phyloP scores from a whole-genome alignment of 768 basidiomycete species.

The Rossbeevera mucosa region DNA sequence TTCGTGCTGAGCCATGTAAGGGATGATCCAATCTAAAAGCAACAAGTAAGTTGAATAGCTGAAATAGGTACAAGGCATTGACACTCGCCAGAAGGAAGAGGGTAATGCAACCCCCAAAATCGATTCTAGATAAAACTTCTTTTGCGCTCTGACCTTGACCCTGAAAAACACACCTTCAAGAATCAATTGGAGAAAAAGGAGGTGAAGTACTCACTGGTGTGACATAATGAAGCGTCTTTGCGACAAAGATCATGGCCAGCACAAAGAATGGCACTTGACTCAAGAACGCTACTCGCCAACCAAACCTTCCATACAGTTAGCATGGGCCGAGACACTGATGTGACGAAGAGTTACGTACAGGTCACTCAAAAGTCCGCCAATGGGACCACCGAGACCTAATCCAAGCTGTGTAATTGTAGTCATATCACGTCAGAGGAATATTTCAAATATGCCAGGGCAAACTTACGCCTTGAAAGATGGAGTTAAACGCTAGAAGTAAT shows the following conservation, averaged over 20 bases:
- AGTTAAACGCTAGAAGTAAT: slow-evolving; percentile 44
- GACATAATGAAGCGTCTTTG: slow-evolving; percentile 55
- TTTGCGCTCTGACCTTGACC: slow-evolving; percentile 58
- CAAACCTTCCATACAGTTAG: slow-evolving; percentile 30
- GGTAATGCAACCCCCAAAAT: slow-evolving; percentile 65
- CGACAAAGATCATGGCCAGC: slow-evolving; percentile 43
- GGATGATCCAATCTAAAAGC: slow-evolving; percentile 52
- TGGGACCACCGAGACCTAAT: slow-evolving; percentile 21
- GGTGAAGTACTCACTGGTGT: slow-evolving; percentile 48
- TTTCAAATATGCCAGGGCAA: neutral
- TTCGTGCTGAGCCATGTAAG: slow-evolving; percentile 67
- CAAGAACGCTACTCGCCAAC: slow-evolving; percentile 73
- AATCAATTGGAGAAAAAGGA: neutral
- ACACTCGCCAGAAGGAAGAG: slow-evolving; percentile 52
- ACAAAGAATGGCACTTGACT: slow-evolving; percentile 64
- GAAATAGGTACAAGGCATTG: neutral
- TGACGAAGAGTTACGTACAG: slow-evolving; percentile 5
- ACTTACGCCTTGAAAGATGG: slow-evolving; percentile 15
- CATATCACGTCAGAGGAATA: neutral
- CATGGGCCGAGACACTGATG: neutral
- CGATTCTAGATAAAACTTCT: slow-evolving; percentile 73
- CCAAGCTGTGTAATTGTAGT: slow-evolving; percentile 13
- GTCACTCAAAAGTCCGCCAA: slow-evolving; percentile 20
- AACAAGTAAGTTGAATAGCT: neutral
- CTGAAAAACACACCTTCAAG: slow-evolving; percentile 31